A percentile compares a stretch with the other conserved stretches of the same genome.
Conservation (phyloP, 2,329 filamentous ascomycete genomes). For the Aspergillus sergii region DNA sequence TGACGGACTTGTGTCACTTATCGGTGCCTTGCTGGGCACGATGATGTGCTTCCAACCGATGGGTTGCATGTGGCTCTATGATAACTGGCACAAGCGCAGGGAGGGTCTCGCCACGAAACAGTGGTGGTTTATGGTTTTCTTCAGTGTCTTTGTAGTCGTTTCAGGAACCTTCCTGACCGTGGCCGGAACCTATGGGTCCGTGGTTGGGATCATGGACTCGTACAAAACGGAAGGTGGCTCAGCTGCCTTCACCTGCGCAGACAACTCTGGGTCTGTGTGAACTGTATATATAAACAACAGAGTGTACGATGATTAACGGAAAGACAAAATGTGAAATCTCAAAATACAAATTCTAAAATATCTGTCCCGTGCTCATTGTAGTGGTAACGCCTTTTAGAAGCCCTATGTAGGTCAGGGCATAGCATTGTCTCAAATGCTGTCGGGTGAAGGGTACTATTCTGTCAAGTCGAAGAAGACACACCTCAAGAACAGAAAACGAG, state of each 20-base stretch:
- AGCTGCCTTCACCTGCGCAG: conserved; percentile 46
- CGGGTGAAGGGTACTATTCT: no score
- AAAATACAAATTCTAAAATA: neutral
- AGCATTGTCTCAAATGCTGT: no score
- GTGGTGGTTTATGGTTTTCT: conserved; percentile 23
- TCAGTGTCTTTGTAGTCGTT: conserved; percentile 38
- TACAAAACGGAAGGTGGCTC: conserved; percentile 41
- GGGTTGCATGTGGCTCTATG: conserved; percentile 33
- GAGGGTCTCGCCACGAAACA: conserved; percentile 6
- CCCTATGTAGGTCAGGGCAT: no score
- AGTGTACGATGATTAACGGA: no score
- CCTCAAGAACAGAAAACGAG: no score
- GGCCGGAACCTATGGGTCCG: conserved; percentile 49
- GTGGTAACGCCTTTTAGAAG: no score
- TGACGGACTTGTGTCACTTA: conserved; percentile 25
- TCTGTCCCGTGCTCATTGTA: neutral
- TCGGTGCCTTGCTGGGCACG: conserved; percentile 28
- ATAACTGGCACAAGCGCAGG: conserved; percentile 41
- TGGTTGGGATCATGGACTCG: conserved; percentile 40
- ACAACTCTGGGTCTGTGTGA: conserved; percentile 38
- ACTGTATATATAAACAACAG: neutral
- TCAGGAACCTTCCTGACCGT: conserved; percentile 47
- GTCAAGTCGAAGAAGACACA: no score
- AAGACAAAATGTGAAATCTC: neutral
- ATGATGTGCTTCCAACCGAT: conserved; percentile 22